phyloP scores from a whole-genome alignment of 2,329 filamentous ascomycete genomes.

The Aspergillus pseudonomiae region DNA sequence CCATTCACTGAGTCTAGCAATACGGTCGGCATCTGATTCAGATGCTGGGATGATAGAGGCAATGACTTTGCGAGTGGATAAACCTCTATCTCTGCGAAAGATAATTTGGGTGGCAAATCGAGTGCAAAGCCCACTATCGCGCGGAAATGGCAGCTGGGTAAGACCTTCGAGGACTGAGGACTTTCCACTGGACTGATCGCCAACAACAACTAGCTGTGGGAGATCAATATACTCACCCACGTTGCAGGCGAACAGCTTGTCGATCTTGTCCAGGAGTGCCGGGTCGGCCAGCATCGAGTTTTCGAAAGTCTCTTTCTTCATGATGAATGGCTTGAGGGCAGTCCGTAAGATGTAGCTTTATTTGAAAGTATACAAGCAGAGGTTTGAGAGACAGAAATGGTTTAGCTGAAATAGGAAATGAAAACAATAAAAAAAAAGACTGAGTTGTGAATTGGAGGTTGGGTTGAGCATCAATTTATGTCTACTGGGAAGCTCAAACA shows the following conservation, averaged over 20 bases:
- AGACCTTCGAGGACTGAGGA: slow-evolving; percentile 37
- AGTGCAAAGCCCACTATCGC: slow-evolving; percentile 45
- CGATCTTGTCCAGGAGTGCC: slow-evolving; percentile 36
- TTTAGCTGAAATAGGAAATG: neutral
- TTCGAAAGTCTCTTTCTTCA: neutral
- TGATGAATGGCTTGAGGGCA: neutral
- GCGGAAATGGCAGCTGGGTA: slow-evolving; percentile 34
- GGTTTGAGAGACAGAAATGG: neutral
- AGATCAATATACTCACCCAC: slow-evolving; percentile 36
- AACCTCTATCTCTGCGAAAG: slow-evolving; percentile 35
- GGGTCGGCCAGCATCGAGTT: slow-evolving; percentile 19
- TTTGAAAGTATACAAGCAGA: neutral
- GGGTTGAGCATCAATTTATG: neutral
- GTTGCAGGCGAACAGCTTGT: slow-evolving; percentile 38
- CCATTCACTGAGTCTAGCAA: slow-evolving; percentile 28
- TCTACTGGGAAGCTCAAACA: neutral
- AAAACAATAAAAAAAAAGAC: neutral
- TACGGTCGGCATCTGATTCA: slow-evolving; percentile 20
- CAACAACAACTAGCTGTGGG: slow-evolving; percentile 42
- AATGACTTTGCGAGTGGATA: slow-evolving; percentile 23
- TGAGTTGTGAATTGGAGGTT: too few relatives aligned
- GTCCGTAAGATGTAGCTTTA: neutral
- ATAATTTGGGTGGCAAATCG: slow-evolving; percentile 53
- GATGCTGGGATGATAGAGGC: slow-evolving; percentile 44
- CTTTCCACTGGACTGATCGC: slow-evolving; percentile 47